Evolutionary conservation across 129 eudicot genomes (phyloP).

Genomic region (Cynara cardunculus): DNA sequence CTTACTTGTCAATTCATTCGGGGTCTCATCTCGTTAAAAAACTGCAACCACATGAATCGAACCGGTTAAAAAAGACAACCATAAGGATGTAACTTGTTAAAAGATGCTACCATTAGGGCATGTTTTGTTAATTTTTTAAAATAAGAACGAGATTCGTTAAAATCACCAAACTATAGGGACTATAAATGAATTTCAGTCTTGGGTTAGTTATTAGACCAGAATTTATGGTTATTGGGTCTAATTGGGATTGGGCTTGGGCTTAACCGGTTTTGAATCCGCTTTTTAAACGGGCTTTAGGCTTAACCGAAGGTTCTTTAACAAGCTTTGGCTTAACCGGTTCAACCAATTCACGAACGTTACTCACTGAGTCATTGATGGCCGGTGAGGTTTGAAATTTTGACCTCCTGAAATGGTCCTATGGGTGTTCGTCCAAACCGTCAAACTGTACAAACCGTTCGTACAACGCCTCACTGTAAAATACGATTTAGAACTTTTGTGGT

Average conservation of each 20-base stretch:
- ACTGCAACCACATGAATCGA: not conserved
- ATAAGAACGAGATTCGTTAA: not conserved
- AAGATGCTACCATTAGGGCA: not conserved
- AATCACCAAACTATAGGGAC: not conserved
- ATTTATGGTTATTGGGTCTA: not conserved
- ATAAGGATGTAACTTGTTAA: not conserved
- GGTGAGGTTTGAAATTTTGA: not conserved
- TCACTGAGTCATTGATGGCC: too few species aligned
- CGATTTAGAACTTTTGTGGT: too few species aligned
- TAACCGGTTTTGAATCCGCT: not conserved
- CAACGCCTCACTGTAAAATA: too few species aligned
- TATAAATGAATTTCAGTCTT: not conserved
- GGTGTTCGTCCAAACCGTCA: too few species aligned
- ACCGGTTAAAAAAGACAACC: not conserved
- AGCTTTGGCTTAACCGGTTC: not conserved
- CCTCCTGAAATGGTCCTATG: not conserved
- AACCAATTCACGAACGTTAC: too few species aligned
- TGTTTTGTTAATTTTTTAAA: not conserved
- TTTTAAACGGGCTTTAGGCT: not conserved
- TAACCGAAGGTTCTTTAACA: too few species aligned
- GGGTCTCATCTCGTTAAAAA: not conserved
- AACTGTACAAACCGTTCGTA: too few species aligned
- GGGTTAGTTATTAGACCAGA: not conserved
- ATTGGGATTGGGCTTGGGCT: not conserved
- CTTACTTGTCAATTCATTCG: not conserved